phyloP scores from a whole-genome alignment of 257 asterid species.

The Nicotiana attenuata region DNA sequence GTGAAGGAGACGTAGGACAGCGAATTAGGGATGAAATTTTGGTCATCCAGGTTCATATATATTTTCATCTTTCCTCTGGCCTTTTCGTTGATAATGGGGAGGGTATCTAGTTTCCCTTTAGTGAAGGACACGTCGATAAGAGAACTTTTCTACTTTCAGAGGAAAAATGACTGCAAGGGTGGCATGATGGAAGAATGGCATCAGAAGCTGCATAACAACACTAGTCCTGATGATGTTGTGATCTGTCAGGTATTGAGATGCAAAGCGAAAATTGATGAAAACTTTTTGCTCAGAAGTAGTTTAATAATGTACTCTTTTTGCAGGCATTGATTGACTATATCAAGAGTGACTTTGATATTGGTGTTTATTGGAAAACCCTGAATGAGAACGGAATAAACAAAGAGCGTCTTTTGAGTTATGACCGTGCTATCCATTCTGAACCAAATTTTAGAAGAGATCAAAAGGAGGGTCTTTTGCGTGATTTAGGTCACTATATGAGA shows the following conservation, averaged over 20 bases:
- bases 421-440: constrained; percentile 90
- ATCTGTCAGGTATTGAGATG: constrained; percentile 82
- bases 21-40: constrained; percentile 96
- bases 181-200: constrained; percentile 99
- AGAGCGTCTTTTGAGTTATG: constrained; percentile 96
- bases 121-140: constrained; percentile 8
- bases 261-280: not conserved
- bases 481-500: constrained; percentile 89
- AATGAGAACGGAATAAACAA: constrained; percentile 91
- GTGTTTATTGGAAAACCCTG: constrained; percentile 89
- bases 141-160: constrained; percentile 39
- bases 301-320: constrained; percentile 9
- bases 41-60: constrained; percentile 70
- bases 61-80: not conserved
- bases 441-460: constrained; percentile 79
- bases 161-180: constrained; percentile 90
- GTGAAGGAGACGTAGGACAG: constrained; percentile 99
- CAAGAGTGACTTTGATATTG: constrained; percentile 72
- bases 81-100: not conserved
- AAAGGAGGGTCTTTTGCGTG: constrained; percentile 85
- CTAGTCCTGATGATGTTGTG: constrained; percentile 98
- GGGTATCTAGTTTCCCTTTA: not conserved
- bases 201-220: constrained; percentile 95
- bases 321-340: constrained; percentile 92
- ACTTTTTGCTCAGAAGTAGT: not conserved